Evolutionary conservation across 371 early-diverging fungal species (phyloP).

Genomic region (Capniomyces stellatus): DNA sequence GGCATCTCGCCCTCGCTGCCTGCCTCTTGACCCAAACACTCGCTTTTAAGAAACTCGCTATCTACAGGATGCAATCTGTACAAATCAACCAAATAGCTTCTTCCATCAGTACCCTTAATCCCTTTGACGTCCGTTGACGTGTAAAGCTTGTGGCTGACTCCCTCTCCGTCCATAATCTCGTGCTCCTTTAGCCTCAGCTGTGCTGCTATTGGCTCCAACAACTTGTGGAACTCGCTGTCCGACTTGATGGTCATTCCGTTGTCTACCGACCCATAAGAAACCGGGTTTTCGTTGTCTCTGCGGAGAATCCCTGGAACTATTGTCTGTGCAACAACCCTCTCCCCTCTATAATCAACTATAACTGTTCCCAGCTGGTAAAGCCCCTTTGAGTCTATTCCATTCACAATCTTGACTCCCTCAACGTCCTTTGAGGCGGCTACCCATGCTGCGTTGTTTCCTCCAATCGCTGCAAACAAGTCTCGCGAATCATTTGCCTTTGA

Average conservation of each 20-base stretch:
- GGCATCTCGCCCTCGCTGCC: conserved; percentile 18
- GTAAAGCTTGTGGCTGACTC: conserved; percentile 36
- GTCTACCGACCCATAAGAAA: conserved; percentile 81
- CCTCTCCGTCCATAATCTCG: conserved; percentile 45
- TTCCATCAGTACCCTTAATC: conserved; percentile 72
- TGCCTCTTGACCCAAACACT: conserved; percentile 21
- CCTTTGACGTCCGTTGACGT: conserved; percentile 86
- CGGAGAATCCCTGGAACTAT: conserved; percentile 69
- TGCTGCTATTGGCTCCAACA: conserved; percentile 45
- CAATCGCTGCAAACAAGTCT: conserved; percentile 59
- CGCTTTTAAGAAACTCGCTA: conserved; percentile 62
- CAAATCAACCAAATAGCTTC: conserved; percentile 79
- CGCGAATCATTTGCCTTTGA: conserved; percentile 78
- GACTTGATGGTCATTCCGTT: conserved; percentile 46
- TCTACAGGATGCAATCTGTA: conserved; percentile 82
- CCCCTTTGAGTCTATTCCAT: conserved; percentile 52
- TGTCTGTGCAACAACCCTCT: conserved; percentile 77
- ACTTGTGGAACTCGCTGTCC: conserved; percentile 55
- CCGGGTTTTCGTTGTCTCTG: conserved; percentile 56
- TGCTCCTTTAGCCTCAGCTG: conserved; percentile 69
- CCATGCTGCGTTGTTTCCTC: conserved; percentile 83
- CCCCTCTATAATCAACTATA: conserved; percentile 80
- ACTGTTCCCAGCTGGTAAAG: conserved; percentile 73
- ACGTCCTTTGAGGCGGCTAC: conserved; percentile 87
- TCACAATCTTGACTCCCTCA: conserved; percentile 64